Evolutionary conservation across 768 basidiomycete genomes (phyloP).

Genomic region (Boletales sp.): DNA sequence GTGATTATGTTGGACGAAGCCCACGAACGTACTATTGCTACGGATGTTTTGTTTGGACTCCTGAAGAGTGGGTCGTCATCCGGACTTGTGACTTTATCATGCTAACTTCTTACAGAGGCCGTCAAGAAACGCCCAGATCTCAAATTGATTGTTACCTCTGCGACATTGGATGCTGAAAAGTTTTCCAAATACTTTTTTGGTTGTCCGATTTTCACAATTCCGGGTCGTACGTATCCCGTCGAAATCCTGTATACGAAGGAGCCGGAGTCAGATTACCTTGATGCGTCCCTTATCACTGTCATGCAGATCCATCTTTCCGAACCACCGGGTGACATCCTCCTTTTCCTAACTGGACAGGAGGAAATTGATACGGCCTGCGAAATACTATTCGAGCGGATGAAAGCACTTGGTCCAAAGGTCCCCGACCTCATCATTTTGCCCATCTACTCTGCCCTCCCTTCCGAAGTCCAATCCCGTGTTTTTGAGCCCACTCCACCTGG

Average conservation of each 20-base stretch:
- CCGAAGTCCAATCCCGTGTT: constrained; percentile 95
- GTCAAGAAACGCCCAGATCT: constrained; percentile 92
- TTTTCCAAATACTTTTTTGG: constrained; percentile 99
- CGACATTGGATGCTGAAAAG: constrained; percentile 98
- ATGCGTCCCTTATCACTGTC: constrained; percentile 96
- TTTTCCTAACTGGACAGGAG: constrained; percentile 98
- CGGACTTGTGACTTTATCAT: neutral
- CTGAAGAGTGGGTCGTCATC: constrained; percentile 48
- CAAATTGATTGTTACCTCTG: constrained; percentile 97
- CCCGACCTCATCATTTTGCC: constrained; percentile 96
- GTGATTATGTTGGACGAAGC: constrained; percentile 99
- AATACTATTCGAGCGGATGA: constrained; percentile 97
- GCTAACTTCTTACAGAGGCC: constrained; percentile 59
- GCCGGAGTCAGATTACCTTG: constrained; percentile 95
- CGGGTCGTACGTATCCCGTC: constrained; percentile 98
- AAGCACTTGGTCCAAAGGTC: constrained; percentile 96
- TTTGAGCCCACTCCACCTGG: constrained; percentile 98
- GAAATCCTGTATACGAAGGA: constrained; percentile 99
- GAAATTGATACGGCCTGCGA: constrained; percentile 98
- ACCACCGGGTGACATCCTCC: constrained; percentile 91
- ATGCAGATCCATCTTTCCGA: constrained; percentile 99
- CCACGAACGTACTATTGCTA: constrained; percentile 97
- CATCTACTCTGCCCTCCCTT: constrained; percentile 96
- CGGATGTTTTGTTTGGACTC: constrained; percentile 95
- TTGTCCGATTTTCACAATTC: constrained; percentile 99